phyloP scores from a whole-genome alignment of 306 rosid species.

The Castanea crenata region DNA sequence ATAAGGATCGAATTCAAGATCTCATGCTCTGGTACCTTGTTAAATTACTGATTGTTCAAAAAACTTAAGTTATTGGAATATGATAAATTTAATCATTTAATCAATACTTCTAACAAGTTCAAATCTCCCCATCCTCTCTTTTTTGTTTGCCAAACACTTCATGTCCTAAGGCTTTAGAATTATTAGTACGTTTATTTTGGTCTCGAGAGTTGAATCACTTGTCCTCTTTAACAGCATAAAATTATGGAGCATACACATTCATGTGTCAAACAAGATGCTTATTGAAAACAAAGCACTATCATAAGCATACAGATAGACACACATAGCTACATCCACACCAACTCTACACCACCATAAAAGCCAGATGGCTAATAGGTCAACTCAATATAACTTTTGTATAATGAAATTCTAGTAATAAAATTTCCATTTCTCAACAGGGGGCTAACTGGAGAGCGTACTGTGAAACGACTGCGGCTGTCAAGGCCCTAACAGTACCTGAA shows the following conservation, averaged over 20 bases:
- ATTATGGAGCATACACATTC: slow-evolving; percentile 19
- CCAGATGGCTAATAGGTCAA: slow-evolving; percentile 2
- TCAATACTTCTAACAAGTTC: no score
- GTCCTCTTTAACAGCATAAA: neutral
- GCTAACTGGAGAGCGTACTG: slow-evolving; percentile 78
- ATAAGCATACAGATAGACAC: neutral
- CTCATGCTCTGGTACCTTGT: no score
- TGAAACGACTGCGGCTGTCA: slow-evolving; percentile 73
- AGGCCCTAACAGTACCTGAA: slow-evolving; percentile 94
- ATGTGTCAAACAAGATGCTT: neutral
- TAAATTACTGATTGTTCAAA: no score
- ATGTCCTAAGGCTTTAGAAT: neutral
- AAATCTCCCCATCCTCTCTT: no score
- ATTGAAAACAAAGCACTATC: neutral
- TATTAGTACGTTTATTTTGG: neutral
- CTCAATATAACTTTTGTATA: slow-evolving; percentile 3
- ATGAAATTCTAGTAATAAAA: slow-evolving; percentile 4
- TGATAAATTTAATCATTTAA: no score
- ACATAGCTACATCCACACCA: neutral
- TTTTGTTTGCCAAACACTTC: neutral
- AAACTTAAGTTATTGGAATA: no score
- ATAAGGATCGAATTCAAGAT: no score
- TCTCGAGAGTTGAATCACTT: neutral
- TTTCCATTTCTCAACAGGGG: slow-evolving; percentile 48
- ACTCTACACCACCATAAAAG: neutral